Evolutionary conservation across 192 early-diverging fungal species (phyloP), one percentile per base, ranked within the genome.

Genomic region (Coemansia sp.): DNA sequence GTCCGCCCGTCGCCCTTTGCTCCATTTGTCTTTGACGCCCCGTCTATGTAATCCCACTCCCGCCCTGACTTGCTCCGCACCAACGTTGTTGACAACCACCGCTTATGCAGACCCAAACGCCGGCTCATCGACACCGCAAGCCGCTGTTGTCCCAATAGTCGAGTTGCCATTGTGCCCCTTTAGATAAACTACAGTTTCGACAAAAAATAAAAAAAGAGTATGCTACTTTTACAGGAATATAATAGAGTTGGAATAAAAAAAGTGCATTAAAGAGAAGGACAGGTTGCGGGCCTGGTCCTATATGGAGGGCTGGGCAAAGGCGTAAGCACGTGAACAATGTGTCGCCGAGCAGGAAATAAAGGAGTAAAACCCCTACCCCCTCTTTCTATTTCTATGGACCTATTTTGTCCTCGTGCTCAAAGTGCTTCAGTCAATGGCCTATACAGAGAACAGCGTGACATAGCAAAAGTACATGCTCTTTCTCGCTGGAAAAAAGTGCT

Each of bases 31-130:
- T 68, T 59, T 50, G 18, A 48, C 3, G 69, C 62, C 2, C 75
- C 70, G 37, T 78, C 75, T 22, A 78, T 73, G n/a, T 78, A 78
- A 53, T 78, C 66, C 75, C 75, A 78, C 59, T 78, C 74, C 12
- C 74, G 75, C 1, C 75, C 75, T 13, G 75, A 51, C 67, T 78
- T 78, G 52, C 19, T 11, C 13, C 20, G 41, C 9, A 14, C 10
- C 1, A 19, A 13, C 0, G 54, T 49, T 9, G 54, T 48, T 5
- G 53, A 56, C n/a, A 64, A 7, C 3, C 53, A n/a, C 6, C 53
- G 53, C 29, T 0, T n/a, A 20, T 50, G 53, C 29, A 7, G 4
- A 20, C 48, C 19, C 18, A 57, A 12, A 18, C 55, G 14, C 8
- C 23, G 55, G 19, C 59, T 60, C 16, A 39, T 51, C 48, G 66